These are phyloP conservation scores for Aspergillus haitiensis DNA, from an alignment of 495 filamentous ascomycete species.

Conservation along the genomic window DNA sequence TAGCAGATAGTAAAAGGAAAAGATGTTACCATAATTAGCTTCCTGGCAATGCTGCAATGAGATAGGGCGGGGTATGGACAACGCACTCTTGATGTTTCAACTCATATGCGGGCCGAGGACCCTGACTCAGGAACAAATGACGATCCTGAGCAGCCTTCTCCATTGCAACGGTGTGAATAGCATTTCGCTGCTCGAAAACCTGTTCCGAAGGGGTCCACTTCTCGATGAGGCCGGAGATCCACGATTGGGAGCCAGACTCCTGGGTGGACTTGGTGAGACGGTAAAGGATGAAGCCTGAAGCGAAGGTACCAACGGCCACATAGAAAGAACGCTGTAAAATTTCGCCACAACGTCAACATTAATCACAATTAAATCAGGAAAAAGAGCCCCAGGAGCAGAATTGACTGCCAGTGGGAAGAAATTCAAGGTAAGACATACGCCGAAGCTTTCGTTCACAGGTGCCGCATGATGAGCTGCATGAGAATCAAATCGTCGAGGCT, in stretches of 20 bases:
- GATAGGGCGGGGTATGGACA: slow-evolving; percentile 1
- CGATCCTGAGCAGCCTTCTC: slow-evolving; percentile 71
- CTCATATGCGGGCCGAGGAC: slow-evolving; percentile 44
- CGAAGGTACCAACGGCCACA: slow-evolving; percentile 58
- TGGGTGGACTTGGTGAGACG: slow-evolving; percentile 41
- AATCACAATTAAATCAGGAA: slow-evolving; percentile 19
- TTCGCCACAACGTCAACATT: slow-evolving; percentile 17
- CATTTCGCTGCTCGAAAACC: slow-evolving; percentile 59
- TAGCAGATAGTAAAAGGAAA: slow-evolving; percentile 13
- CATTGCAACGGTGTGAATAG: slow-evolving; percentile 60
- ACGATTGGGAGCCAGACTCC: slow-evolving; percentile 51
- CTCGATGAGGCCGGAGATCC: slow-evolving; percentile 57
- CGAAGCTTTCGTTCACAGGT: slow-evolving; percentile 62
- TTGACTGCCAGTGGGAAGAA: slow-evolving; percentile 6
- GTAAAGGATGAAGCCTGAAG: slow-evolving; percentile 60
- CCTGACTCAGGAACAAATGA: slow-evolving; percentile 62
- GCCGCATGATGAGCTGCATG: slow-evolving; percentile 48
- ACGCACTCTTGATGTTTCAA: slow-evolving; percentile 72
- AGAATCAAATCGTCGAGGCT: slow-evolving; percentile 47
- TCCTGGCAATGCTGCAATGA: neutral
- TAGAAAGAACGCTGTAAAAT: slow-evolving; percentile 63
- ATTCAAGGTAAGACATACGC: slow-evolving; percentile 52
- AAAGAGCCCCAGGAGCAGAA: neutral
- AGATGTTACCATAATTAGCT: slow-evolving; percentile 10
- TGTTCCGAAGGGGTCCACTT: slow-evolving; percentile 51